Base-by-base conservation (phyloP, 164 flowering plant species). In the Vitis rotundifolia region DNA sequence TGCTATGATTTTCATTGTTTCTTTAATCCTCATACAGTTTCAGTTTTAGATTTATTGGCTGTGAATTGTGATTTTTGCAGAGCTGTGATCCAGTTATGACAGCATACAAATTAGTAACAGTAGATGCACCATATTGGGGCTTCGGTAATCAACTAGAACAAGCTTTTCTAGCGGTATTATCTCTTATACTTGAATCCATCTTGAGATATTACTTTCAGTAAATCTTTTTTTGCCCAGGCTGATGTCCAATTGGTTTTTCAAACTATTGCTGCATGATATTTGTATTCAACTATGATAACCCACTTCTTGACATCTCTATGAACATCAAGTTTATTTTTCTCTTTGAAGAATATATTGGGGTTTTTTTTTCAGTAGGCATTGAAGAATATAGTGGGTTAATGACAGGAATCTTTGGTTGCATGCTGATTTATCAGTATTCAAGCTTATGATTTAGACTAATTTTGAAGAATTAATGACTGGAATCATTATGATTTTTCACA, bases 111-210 rank as follows among this genome's bases (percentile, higher is more conserved):
- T 72, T 89, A 81, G 90, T 89, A 65, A 89, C 88, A 26, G 28
- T 89, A 61, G 90, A 89, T 81, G 90, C 82, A 51, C 91, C 94
- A 16, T 87, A 84, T 73, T 89, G 91, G 90, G 91, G 94, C 11
- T 89, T 89, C 71, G 91, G 91, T 22, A 82, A 82, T 61, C 81
- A 79, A 67, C 75, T 89, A 61, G 94, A 89, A 58, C 91, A 87
- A 77, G 83, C 88, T 73, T 56, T 87, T 22, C 73, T 89, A 44
- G 83, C 87, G 72, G 93, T 89, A 89, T 49, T 61, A 59, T 64
- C 47, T 57, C 71, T 69, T 61, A 26, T 18, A 51, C 16, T 57
- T 28, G n/a, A 53, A 53, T 26, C 1, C 26, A 44, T n/a, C 14
- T n/a, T 18, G 56, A 53, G 56, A 53, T 53, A 53, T 53, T 53